Evolutionary conservation across 2,329 filamentous ascomycete genomes (phyloP).

Genomic region (Curvularia spicifera): DNA sequence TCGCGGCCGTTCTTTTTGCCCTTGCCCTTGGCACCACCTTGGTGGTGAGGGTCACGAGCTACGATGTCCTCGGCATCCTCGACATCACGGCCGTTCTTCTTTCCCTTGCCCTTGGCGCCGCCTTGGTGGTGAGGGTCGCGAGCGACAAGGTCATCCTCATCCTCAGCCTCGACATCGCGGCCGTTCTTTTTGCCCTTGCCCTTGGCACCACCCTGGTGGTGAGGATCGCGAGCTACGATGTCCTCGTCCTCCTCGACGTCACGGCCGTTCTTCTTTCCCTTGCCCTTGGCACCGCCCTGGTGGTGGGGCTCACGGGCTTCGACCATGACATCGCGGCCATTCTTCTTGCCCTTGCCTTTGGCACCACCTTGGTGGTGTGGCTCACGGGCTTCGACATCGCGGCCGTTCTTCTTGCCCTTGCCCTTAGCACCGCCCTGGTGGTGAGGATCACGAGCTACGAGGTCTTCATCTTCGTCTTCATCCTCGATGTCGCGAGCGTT

Average conservation of each 20-base stretch:
- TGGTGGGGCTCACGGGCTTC: not conserved
- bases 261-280: constrained; percentile 9
- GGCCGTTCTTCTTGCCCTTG: constrained; percentile 10
- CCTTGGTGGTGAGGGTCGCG: constrained; percentile 8
- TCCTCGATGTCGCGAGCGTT: not conserved
- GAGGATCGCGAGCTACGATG: not conserved
- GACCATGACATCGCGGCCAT: not conserved
- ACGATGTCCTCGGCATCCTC: not conserved
- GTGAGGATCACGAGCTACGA: not conserved
- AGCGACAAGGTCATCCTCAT: too few relatives aligned
- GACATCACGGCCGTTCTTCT: constrained; percentile 1
- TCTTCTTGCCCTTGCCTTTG: constrained; percentile 16
- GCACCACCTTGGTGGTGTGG: constrained; percentile 10
- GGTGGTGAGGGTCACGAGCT: constrained; percentile 5
- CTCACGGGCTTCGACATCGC: not conserved
- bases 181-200: constrained; percentile 11
- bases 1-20: constrained; percentile 8
- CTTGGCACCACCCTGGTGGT: constrained; percentile 12
- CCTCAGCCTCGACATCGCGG: not conserved
- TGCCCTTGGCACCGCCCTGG: constrained; percentile 6
- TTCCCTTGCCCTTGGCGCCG: constrained; percentile 12
- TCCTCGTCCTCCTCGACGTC: not conserved
- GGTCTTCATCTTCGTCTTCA: too few relatives aligned
- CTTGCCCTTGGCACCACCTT: constrained; percentile 8
- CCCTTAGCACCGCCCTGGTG: constrained; percentile 13